These are phyloP conservation scores for Clitoria ternatea DNA, from an alignment of 306 rosid genomes.

Conservation along the genomic window DNA sequence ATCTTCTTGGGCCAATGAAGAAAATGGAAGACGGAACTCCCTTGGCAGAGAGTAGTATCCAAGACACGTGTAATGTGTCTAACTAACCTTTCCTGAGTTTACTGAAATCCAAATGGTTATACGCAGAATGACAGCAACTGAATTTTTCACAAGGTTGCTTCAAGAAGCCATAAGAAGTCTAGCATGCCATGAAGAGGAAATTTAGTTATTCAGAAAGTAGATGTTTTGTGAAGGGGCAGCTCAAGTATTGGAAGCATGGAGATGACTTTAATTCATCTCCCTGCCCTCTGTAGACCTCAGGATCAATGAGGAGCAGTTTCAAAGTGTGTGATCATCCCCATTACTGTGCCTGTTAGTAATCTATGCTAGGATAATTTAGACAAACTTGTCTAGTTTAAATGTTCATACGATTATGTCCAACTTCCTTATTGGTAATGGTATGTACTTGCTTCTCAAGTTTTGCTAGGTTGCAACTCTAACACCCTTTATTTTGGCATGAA, in stretches of 20 bases:
- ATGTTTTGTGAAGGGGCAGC: not conserved
- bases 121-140: too few species aligned
- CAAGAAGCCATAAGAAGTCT: not conserved
- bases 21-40: conserved; percentile 28
- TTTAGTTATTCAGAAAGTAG: not conserved
- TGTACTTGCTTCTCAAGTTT: conserved; percentile 27
- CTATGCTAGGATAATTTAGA: conserved; percentile 24
- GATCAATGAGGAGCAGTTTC: conserved; percentile 8
- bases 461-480: conserved; percentile 9
- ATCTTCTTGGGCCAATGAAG: too few species aligned
- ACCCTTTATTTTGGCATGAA: not conserved
- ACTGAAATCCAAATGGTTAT: not conserved
- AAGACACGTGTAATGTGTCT: not conserved
- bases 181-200: not conserved
- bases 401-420: conserved; percentile 23
- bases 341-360: conserved; percentile 11
- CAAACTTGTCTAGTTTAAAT: not conserved
- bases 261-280: not conserved
- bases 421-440: conserved; percentile 16
- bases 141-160: not conserved
- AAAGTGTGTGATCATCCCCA: conserved; percentile 10
- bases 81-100: not conserved
- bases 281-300: not conserved
- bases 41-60: conserved; percentile 26
- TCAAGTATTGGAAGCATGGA: not conserved